These are phyloP conservation scores for Entomortierella beljakovae DNA, from an alignment of 192 early-diverging fungal genomes.

Conservation along the genomic window DNA sequence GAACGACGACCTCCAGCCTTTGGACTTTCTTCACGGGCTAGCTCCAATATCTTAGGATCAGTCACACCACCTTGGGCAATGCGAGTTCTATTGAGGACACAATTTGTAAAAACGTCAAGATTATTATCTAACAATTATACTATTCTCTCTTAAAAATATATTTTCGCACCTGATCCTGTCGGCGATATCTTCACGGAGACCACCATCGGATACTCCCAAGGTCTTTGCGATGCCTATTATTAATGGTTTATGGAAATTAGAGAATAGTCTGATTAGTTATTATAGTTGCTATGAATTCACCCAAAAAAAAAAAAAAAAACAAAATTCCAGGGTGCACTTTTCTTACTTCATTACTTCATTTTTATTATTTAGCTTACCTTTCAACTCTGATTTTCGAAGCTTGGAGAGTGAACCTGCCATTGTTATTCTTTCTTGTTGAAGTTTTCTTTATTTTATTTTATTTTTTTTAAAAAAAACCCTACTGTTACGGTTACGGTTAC, in stretches of 20 bases:
- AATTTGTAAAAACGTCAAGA: background rate
- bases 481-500: no score
- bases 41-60: constrained; percentile 17
- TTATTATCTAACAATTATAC: background rate
- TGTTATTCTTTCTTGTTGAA: no score
- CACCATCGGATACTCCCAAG: constrained; percentile 29
- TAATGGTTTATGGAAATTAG: background rate
- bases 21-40: constrained; percentile 21
- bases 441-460: no score
- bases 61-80: constrained; percentile 12
- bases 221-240: constrained; percentile 20
- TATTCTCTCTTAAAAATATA: background rate
- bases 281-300: background rate
- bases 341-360: background rate
- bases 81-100: background rate
- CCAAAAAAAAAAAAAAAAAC: background rate
- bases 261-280: background rate
- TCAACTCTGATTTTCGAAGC: constrained; percentile 29
- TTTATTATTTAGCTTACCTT: constrained; percentile 3
- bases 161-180: constrained; percentile 46
- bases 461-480: no score
- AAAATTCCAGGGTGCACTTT: background rate
- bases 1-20: constrained; percentile 9
- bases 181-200: constrained; percentile 33
- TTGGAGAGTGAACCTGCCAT: constrained; percentile 12